Evolutionary conservation across 495 filamentous ascomycete genomes (phyloP), one percentile per base, ranked within the genome.

Genomic region (Xylaria telfairii): DNA sequence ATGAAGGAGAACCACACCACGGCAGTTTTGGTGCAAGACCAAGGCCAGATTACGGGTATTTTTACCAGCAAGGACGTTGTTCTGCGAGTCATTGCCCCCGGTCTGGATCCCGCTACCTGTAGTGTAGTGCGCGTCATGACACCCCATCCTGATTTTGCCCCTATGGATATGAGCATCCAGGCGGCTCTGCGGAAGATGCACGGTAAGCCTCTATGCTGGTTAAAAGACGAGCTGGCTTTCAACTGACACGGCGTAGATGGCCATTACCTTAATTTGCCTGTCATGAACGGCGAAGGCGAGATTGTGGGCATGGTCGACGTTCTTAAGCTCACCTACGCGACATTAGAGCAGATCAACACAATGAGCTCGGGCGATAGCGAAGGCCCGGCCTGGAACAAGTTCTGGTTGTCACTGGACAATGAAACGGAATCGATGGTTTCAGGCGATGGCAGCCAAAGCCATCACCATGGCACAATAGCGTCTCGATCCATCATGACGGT

Each of bases 291-390:
- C 65, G 85, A 87, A 63, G 96, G 95, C 72, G 96, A 99, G 78
- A 99, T 99, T 79, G 95, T 99, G 34, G 96, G 96, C 71, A 99
- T 99, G 96, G 96, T 98, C 9, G 96, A 99, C 81, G 96, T 99
- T 65, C 87, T 99, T 62, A 98, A 98, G 81, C 87, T 99, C 74
- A 99, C 96, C 42, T 99, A 99, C 81, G 95, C 96, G 42, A 99
- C 96, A 19, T 87, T 99, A 28, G 96, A 99, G 82, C 96, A 99
- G 87, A 94, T 97, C 81, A 87, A 87, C 76, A 83, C 83, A 24
- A 88, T 87, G 83, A 86, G 85, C 47, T 87, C 86, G 34, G 72
- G 71, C 28, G 95, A 99, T 76, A 93, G 90, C 73, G 96, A 98
- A 81, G 96, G 96, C 0, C 96, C 96, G 19, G 96, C 96, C 17